Percentiles rank a stretch among this genome's conserved stretches.
These are phyloP conservation scores for Potentilla sterilis DNA, from an alignment of 306 rosid genomes.

Conservation along the genomic window DNA sequence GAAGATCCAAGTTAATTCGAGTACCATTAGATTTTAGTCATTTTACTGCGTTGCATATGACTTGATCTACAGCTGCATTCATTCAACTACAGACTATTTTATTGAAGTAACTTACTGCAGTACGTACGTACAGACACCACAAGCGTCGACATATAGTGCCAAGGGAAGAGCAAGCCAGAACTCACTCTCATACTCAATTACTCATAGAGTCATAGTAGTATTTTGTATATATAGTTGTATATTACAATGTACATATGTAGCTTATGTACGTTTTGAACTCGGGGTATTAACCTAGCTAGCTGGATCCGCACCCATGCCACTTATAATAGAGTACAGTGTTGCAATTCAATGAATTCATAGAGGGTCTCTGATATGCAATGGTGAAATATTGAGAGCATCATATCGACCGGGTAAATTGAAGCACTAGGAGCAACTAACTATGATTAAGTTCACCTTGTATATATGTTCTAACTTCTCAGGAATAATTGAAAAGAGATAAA, in stretches of 20 bases:
- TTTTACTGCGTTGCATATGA: background rate
- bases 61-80: background rate
- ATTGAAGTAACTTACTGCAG: background rate
- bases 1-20: background rate
- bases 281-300: no score
- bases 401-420: background rate
- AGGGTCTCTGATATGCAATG: background rate
- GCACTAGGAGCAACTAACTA: background rate
- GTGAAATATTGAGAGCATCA: no score
- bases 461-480: no score
- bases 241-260: no score
- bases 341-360: no score
- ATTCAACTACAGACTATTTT: background rate
- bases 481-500: background rate
- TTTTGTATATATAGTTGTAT: no score
- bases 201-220: no score
- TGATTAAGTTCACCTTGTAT: background rate
- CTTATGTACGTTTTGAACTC: no score
- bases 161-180: background rate
- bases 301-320: no score
- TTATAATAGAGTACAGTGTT: no score
- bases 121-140: background rate
- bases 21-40: background rate
- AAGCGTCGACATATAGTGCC: background rate
- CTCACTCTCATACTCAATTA: no score